Conservation (phyloP, 768 basidiomycete species). For the Trametopsis cervina region DNA sequence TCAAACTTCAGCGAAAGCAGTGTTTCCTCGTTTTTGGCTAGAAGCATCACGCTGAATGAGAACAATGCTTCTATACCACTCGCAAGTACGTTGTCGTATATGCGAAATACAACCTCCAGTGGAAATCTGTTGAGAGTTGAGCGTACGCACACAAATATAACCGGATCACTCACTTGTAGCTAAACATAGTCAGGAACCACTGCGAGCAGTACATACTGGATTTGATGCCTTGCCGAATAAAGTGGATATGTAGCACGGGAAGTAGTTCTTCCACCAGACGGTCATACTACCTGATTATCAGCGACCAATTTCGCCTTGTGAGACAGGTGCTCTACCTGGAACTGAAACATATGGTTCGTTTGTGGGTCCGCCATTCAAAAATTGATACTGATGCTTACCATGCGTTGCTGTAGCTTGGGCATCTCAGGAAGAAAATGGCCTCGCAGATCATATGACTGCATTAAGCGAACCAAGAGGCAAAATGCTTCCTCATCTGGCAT, state of each 20-base stretch:
- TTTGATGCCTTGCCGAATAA: slow-evolving; percentile 90
- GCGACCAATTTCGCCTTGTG: neutral
- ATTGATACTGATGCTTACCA: slow-evolving; percentile 45
- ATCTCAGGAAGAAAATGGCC: slow-evolving; percentile 99
- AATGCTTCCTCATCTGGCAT: slow-evolving; percentile 99
- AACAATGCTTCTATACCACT: slow-evolving; percentile 98
- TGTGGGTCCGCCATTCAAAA: too few species aligned
- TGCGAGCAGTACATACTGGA: slow-evolving; percentile 98
- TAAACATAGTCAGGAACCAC: slow-evolving; percentile 97
- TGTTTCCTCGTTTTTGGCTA: slow-evolving; percentile 81
- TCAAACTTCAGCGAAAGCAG: slow-evolving; percentile 85
- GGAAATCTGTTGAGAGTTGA: slow-evolving; percentile 60
- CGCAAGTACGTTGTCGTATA: slow-evolving; percentile 94
- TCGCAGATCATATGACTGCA: slow-evolving; percentile 94
- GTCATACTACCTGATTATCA: slow-evolving; percentile 61
- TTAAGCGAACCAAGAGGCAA: slow-evolving; percentile 86
- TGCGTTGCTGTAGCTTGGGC: slow-evolving; percentile 91
- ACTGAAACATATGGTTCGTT: slow-evolving; percentile 33
- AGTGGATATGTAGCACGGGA: slow-evolving; percentile 89
- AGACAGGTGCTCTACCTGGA: slow-evolving; percentile 41
- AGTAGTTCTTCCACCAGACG: slow-evolving; percentile 88
- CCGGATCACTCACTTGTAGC: slow-evolving; percentile 61
- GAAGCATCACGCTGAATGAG: slow-evolving; percentile 81
- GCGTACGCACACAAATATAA: neutral
- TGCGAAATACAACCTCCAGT: slow-evolving; percentile 87